Evolutionary conservation across 306 rosid genomes (phyloP).

Genomic region (Coriaria nepalensis): DNA sequence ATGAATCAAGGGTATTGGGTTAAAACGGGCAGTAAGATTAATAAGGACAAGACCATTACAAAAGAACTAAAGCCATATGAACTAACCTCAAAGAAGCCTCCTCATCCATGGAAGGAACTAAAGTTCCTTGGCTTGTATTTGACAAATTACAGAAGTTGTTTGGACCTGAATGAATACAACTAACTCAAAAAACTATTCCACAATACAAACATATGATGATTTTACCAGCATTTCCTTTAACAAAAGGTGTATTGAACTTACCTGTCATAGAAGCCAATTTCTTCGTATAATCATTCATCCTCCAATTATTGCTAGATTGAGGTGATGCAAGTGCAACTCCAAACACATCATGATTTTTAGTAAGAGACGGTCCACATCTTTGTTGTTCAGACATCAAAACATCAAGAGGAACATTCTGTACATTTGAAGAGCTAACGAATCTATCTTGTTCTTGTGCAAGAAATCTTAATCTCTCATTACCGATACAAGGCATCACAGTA

Average conservation of each 20-base stretch:
- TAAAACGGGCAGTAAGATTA: neutral
- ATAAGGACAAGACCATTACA: neutral
- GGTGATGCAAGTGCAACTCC: conserved; percentile 19
- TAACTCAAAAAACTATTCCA: conserved; percentile 6
- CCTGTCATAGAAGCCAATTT: conserved; percentile 21
- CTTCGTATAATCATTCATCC: conserved; percentile 20
- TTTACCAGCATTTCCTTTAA: conserved; percentile 4
- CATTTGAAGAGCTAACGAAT: conserved; percentile 15
- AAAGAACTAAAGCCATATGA: conserved; percentile 5
- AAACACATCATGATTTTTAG: conserved; percentile 19
- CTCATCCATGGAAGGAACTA: conserved; percentile 23
- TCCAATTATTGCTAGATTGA: conserved; percentile 18
- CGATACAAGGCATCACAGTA: conserved; percentile 21
- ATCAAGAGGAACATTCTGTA: conserved; percentile 17
- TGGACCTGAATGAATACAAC: conserved; percentile 25
- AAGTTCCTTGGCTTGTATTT: conserved; percentile 18
- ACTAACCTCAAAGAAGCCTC: conserved; percentile 37
- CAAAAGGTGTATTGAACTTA: conserved; percentile 11
- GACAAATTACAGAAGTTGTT: conserved; percentile 20
- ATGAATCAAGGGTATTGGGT: no score
- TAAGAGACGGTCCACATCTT: conserved; percentile 6
- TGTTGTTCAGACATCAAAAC: conserved; percentile 20
- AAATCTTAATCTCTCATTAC: conserved; percentile 38
- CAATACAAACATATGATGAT: neutral
- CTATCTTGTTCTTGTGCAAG: conserved; percentile 27